Evolutionary conservation across 2,329 filamentous ascomycete genomes (phyloP).

Genomic region (Cladosporium phlei): DNA sequence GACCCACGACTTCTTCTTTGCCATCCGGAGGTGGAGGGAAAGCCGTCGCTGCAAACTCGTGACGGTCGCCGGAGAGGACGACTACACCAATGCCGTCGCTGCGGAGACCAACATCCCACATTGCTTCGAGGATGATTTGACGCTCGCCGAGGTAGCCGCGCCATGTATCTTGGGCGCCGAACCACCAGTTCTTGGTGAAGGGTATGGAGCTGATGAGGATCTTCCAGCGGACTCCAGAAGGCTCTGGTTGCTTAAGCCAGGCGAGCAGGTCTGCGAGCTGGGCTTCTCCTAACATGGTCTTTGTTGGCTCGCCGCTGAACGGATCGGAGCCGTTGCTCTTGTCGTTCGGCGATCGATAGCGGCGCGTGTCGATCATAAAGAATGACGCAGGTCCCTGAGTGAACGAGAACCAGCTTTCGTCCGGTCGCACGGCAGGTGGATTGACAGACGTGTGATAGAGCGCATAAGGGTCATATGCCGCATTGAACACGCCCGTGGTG

Average conservation of each 20-base stretch:
- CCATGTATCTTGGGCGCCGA: constrained; percentile 88
- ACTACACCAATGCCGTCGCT: constrained; percentile 75
- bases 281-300: constrained; percentile 79
- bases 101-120: constrained; percentile 75
- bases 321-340: constrained; percentile 54
- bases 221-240: constrained; percentile 83
- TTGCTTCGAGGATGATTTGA: constrained; percentile 72
- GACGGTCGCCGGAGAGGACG: constrained; percentile 84
- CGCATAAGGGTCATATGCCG: constrained; percentile 77
- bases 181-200: constrained; percentile 95
- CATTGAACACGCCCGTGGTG: constrained; percentile 70
- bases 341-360: constrained; percentile 70
- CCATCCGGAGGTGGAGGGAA: constrained; percentile 56
- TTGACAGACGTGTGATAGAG: constrained; percentile 84
- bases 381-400: constrained; percentile 85
- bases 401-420: constrained; percentile 83
- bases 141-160: constrained; percentile 84
- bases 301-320: constrained; percentile 44
- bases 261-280: constrained; percentile 75
- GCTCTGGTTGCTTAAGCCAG: constrained; percentile 69
- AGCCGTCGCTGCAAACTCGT: constrained; percentile 90
- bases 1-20: constrained; percentile 34
- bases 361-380: constrained; percentile 89
- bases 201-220: constrained; percentile 85
- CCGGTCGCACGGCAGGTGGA: constrained; percentile 59